A percentile compares a stretch with the other conserved stretches of the same genome.
Evolutionary conservation across 2,329 filamentous ascomycete genomes (phyloP).

Genomic region (Fusarium illudens): DNA sequence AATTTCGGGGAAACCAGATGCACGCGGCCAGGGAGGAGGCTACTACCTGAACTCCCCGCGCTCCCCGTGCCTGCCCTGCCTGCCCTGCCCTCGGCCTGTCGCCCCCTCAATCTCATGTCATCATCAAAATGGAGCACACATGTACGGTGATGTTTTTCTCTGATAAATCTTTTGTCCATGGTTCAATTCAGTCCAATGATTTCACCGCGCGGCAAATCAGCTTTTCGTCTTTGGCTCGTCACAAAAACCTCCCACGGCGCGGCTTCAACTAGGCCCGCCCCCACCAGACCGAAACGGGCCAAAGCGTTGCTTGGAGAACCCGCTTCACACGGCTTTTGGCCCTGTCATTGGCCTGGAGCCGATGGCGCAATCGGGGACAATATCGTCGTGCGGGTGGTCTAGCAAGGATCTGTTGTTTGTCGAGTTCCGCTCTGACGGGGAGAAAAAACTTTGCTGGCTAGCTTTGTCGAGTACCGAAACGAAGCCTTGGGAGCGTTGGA

Average conservation of each 20-base stretch:
- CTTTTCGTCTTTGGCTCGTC: conserved; percentile 2
- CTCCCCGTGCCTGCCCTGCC: not conserved
- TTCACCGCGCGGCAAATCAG: conserved; percentile 9
- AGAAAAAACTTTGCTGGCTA: not conserved
- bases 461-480: not conserved
- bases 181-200: conserved; percentile 19
- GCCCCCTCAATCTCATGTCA: not conserved
- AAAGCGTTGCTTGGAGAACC: conserved; percentile 9
- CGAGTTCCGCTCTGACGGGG: not conserved
- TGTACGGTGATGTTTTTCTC: not conserved
- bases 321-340: conserved; percentile 11
- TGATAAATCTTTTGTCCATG: conserved; percentile 12
- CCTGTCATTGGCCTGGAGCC: conserved; percentile 18
- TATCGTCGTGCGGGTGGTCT: conserved; percentile 35
- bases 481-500: not conserved
- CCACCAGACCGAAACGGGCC: conserved; percentile 17
- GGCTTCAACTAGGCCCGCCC: conserved; percentile 5
- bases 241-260: conserved; percentile 5
- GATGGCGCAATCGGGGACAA: conserved; percentile 39
- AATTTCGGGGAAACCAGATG: not conserved
- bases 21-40: not conserved
- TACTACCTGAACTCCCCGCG: conserved; percentile 30
- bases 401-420: conserved; percentile 5
- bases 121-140: not conserved
- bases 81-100: not conserved